Evolutionary conservation across 176 grass and related monocot species (phyloP).

Genomic region (Avena insularis): DNA sequence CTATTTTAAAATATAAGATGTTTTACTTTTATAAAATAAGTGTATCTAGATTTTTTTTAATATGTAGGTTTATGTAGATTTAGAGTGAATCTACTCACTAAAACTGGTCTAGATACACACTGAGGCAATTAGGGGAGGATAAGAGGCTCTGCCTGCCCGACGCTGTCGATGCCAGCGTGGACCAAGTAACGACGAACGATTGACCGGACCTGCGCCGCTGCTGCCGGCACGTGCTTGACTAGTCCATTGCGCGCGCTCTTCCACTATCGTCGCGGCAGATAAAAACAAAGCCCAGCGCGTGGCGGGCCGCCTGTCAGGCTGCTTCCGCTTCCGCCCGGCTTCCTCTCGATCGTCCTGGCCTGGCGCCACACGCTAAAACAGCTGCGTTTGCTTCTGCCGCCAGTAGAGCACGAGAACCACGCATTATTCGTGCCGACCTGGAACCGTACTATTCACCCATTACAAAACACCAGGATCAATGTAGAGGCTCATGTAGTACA

Average conservation of each 20-base stretch:
- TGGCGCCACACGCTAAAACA: background rate
- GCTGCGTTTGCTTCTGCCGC: background rate
- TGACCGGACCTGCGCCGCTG: background rate
- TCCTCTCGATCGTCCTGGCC: background rate
- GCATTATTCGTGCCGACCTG: background rate
- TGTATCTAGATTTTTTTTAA: too few species aligned
- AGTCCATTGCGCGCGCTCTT: background rate
- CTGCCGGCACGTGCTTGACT: background rate
- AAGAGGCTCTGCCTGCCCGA: too few species aligned
- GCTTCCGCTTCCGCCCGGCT: background rate
- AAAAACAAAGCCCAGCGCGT: background rate
- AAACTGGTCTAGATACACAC: too few species aligned
- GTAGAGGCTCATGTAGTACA: too few species aligned
- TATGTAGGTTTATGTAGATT: too few species aligned
- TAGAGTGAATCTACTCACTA: too few species aligned
- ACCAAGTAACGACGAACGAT: background rate
- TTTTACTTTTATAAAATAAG: too few species aligned
- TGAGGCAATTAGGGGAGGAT: too few species aligned
- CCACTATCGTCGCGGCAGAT: background rate
- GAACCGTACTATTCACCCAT: background rate
- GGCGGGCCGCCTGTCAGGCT: background rate
- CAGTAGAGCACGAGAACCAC: background rate
- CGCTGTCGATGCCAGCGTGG: too few species aligned
- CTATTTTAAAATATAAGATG: too few species aligned
- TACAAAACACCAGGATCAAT: too few species aligned